A percentile compares a stretch with the other conserved stretches of the same genome.
Conservation (phyloP, 2,329 filamentous ascomycete genomes). For the Clarireedia monteithiana region DNA sequence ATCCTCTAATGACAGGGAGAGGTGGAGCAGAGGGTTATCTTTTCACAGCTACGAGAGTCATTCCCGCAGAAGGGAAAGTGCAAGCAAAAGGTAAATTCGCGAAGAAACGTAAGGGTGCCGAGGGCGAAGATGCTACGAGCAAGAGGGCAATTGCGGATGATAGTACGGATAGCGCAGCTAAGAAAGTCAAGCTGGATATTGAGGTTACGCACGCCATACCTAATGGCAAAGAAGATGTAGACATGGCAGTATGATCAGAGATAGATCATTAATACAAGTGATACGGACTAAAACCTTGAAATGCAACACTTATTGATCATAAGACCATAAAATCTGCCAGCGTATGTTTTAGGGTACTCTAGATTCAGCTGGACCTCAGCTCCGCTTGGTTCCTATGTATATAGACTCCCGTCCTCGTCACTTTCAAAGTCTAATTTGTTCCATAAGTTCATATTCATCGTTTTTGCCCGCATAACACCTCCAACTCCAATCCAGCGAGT, state of each 20-base stretch:
- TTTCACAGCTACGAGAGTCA: conserved; percentile 73
- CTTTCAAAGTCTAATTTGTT: not conserved
- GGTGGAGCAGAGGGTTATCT: conserved; percentile 88
- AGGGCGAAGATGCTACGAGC: conserved; percentile 3
- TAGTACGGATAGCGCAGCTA: not conserved
- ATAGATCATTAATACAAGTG: not conserved
- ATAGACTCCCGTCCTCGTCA: too few relatives aligned
- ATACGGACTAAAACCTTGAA: not conserved
- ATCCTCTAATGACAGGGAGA: conserved; percentile 84
- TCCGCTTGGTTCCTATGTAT: not conserved
- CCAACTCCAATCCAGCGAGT: not conserved
- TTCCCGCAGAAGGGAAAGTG: conserved; percentile 72
- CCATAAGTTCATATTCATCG: not conserved
- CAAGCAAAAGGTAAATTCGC: conserved; percentile 71
- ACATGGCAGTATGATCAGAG: conserved; percentile 1
- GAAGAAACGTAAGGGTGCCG: conserved; percentile 17
- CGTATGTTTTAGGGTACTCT: not conserved
- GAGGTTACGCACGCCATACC: not conserved
- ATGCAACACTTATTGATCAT: not conserved
- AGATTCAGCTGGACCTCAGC: not conserved
- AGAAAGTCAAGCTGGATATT: conserved; percentile 9
- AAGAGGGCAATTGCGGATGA: not conserved
- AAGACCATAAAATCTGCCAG: too few relatives aligned
- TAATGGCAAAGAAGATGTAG: conserved; percentile 7
- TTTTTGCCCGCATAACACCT: not conserved